These are phyloP conservation scores for Pichia insulana DNA, from an alignment of 805 yeast genomes.

Conservation along the genomic window DNA sequence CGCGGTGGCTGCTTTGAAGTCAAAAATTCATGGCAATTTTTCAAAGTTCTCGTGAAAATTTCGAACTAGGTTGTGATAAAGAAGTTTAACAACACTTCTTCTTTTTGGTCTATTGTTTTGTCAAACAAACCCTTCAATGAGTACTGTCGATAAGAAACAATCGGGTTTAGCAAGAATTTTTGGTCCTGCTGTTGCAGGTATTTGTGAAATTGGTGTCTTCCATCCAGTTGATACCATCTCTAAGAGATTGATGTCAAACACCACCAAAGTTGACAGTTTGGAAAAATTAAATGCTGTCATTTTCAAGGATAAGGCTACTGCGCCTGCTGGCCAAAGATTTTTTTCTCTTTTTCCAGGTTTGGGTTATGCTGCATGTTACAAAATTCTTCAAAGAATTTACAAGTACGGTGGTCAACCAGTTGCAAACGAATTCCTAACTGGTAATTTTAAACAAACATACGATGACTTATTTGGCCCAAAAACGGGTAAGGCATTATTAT, in stretches of 20 bases:
- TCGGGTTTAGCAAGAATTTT: slow-evolving; percentile 83
- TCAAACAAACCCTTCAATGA: too few relatives aligned
- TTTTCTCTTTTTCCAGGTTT: slow-evolving; percentile 92
- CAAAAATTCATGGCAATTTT: too few relatives aligned
- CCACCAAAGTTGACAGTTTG: slow-evolving; percentile 52
- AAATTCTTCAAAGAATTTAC: slow-evolving; percentile 93
- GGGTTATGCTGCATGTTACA: slow-evolving; percentile 97
- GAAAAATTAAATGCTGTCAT: slow-evolving; percentile 76
- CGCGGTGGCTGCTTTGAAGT: too few relatives aligned
- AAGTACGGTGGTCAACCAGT: slow-evolving; percentile 99
- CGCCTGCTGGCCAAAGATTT: slow-evolving; percentile 61
- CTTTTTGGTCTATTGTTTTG: too few relatives aligned
- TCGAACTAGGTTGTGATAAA: neutral
- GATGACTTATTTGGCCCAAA: slow-evolving; percentile 80
- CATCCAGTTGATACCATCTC: slow-evolving; percentile 98
- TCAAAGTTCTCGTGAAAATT: neutral
- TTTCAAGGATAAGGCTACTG: slow-evolving; percentile 71
- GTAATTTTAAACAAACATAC: slow-evolving; percentile 60
- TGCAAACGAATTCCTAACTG: slow-evolving; percentile 84
- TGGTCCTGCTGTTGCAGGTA: slow-evolving; percentile 98
- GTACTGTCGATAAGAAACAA: slow-evolving; percentile 63
- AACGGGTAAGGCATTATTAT: slow-evolving; percentile 93
- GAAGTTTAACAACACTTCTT: too few relatives aligned
- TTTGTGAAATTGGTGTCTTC: slow-evolving; percentile 91
- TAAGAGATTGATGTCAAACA: slow-evolving; percentile 86